Evolutionary conservation across 108 stramenopile genomes (phyloP).

Genomic region (Skeletonema potamos): DNA sequence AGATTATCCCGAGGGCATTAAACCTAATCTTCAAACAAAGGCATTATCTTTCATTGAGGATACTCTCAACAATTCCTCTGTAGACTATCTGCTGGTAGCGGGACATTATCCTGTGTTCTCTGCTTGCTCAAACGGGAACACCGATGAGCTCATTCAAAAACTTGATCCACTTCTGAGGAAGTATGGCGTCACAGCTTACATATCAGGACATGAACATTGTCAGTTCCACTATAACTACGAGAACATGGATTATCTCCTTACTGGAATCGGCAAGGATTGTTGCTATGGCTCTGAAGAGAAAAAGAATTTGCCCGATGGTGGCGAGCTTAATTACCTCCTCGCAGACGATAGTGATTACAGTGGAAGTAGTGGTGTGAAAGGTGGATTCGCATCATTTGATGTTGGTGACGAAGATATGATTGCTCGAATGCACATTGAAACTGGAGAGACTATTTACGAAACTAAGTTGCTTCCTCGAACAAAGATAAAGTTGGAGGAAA

Average conservation of each 20-base stretch:
- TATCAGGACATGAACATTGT: constrained; percentile 62
- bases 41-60: constrained; percentile 45
- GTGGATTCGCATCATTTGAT: constrained; percentile 41
- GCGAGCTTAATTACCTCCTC: constrained; percentile 31
- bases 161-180: constrained; percentile 51
- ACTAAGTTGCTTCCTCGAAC: too few relatives aligned
- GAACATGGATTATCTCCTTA: constrained; percentile 46
- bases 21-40: constrained; percentile 14
- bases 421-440: neutral
- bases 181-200: constrained; percentile 49
- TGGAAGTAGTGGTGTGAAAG: constrained; percentile 24
- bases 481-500: too few relatives aligned
- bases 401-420: neutral
- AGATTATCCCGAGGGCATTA: neutral
- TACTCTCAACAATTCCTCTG: constrained; percentile 30
- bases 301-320: constrained; percentile 14
- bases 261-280: constrained; percentile 50
- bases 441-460: constrained; percentile 27
- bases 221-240: constrained; percentile 41
- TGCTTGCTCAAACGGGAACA: constrained; percentile 48
- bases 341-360: constrained; percentile 25
- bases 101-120: constrained; percentile 62
- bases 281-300: constrained; percentile 36
- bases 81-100: constrained; percentile 53
- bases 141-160: constrained; percentile 22